A percentile compares a stretch with the other conserved stretches of the same genome.
phyloP scores from a whole-genome alignment of 305 asterid genomes.

The Galium porrigens region DNA sequence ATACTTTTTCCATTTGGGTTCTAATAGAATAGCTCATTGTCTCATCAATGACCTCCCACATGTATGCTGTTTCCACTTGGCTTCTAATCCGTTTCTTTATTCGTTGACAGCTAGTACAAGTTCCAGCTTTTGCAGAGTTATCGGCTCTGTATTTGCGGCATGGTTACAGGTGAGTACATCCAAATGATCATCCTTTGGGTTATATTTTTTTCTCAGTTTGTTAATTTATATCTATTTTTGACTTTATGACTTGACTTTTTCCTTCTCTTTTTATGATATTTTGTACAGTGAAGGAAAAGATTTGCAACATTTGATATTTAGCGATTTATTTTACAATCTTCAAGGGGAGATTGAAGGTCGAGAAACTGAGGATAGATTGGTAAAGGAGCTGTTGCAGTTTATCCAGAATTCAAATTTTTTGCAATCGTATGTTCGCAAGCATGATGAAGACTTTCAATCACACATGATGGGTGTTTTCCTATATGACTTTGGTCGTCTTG shows the following conservation, averaged over 20 bases:
- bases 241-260: neutral
- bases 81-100: slow-evolving; percentile 2
- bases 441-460: slow-evolving; percentile 32
- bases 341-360: slow-evolving; percentile 95
- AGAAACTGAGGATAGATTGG: slow-evolving; percentile 49
- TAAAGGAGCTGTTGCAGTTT: slow-evolving; percentile 70
- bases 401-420: slow-evolving; percentile 47
- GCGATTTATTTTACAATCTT: slow-evolving; percentile 73
- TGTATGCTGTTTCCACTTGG: neutral
- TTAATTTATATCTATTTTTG: neutral
- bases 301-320: slow-evolving; percentile 49
- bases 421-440: slow-evolving; percentile 40
- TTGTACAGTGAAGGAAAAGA: slow-evolving; percentile 58
- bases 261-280: slow-evolving; percentile 9
- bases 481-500: slow-evolving; percentile 49
- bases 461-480: slow-evolving; percentile 26
- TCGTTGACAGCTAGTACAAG: slow-evolving; percentile 44
- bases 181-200: slow-evolving; percentile 9
- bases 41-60: neutral
- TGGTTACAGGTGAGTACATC: slow-evolving; percentile 56
- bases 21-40: neutral
- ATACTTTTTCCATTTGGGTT: no score
- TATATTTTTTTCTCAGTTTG: neutral
- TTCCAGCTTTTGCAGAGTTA: slow-evolving; percentile 70
- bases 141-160: slow-evolving; percentile 45